A percentile compares a stretch with the other conserved stretches of the same genome.
Conservation (phyloP, 139 green algal species). For the Diplosphaera chodatii region DNA sequence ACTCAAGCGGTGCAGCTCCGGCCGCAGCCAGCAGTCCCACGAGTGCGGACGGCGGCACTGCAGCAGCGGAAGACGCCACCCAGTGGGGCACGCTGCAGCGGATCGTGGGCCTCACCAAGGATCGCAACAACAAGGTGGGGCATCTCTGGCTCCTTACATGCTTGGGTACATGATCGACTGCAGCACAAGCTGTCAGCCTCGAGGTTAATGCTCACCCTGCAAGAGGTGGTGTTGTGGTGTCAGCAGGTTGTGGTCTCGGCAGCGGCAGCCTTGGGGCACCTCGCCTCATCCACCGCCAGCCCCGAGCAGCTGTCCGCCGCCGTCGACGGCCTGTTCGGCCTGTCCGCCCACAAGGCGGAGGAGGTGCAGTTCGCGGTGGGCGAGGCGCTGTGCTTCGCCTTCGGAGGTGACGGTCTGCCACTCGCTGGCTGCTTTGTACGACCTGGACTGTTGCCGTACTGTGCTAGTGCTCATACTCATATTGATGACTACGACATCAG, state of each 20-base stretch:
- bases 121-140: slow-evolving; percentile 31
- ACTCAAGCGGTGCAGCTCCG: too few relatives aligned
- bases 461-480: too few relatives aligned
- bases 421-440: too few relatives aligned
- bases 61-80: not conserved
- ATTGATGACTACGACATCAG: too few relatives aligned
- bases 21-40: not conserved
- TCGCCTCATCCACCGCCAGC: not conserved
- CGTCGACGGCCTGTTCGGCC: slow-evolving; percentile 34
- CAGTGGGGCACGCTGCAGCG: slow-evolving; percentile 5
- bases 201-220: too few relatives aligned
- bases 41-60: not conserved
- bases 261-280: slow-evolving; percentile 4
- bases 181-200: too few relatives aligned
- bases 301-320: slow-evolving; percentile 11
- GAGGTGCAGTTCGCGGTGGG: slow-evolving; percentile 69
- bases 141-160: too few relatives aligned
- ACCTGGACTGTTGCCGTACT: too few relatives aligned
- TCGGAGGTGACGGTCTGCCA: slow-evolving; percentile 45
- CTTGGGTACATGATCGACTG: too few relatives aligned
- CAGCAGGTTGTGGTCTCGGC: not conserved
- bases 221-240: too few relatives aligned
- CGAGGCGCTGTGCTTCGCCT: slow-evolving; percentile 72
- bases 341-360: slow-evolving; percentile 48
- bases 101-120: slow-evolving; percentile 6